These are phyloP conservation scores for Pisolithus tinctorius DNA, from an alignment of 768 basidiomycete species.

Conservation along the genomic window DNA sequence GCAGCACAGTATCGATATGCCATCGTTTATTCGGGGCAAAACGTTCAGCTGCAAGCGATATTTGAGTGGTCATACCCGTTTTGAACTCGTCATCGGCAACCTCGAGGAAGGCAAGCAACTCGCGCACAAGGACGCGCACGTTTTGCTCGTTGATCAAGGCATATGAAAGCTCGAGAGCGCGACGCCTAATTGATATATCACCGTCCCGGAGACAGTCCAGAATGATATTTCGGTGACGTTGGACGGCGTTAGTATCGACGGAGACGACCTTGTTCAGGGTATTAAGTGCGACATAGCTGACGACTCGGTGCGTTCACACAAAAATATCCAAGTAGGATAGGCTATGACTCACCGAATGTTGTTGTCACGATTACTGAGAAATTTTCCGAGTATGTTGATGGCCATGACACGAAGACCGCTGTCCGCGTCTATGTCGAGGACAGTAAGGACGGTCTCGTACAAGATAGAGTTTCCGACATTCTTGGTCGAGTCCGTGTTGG, in stretches of 20 bases:
- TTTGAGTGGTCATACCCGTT: conserved; percentile 95
- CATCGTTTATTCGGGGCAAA: conserved; percentile 97
- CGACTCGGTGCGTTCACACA: not conserved
- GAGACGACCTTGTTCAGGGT: conserved; percentile 97
- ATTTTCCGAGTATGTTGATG: conserved; percentile 98
- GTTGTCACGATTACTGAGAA: conserved; percentile 95
- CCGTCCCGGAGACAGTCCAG: conserved; percentile 99
- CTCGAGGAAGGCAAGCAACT: conserved; percentile 92
- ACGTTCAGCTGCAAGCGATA: conserved; percentile 89
- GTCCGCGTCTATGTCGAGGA: conserved; percentile 96
- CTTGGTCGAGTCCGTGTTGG: conserved; percentile 95
- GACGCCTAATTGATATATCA: conserved; percentile 95
- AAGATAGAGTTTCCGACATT: conserved; percentile 98
- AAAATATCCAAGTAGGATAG: not conserved
- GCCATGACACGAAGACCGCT: conserved; percentile 96
- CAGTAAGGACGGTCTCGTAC: conserved; percentile 94
- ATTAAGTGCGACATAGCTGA: conserved; percentile 95
- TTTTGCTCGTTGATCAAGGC: conserved; percentile 94
- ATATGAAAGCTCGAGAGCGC: conserved; percentile 94
- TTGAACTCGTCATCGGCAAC: conserved; percentile 99
- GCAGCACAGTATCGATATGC: conserved; percentile 97
- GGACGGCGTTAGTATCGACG: conserved; percentile 97
- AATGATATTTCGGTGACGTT: conserved; percentile 95
- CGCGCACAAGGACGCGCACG: conserved; percentile 85
- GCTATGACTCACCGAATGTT: conserved; percentile 76